Evolutionary conservation across 192 early-diverging fungal species (phyloP).

Genomic region (Chytriomyces hyalinus): DNA sequence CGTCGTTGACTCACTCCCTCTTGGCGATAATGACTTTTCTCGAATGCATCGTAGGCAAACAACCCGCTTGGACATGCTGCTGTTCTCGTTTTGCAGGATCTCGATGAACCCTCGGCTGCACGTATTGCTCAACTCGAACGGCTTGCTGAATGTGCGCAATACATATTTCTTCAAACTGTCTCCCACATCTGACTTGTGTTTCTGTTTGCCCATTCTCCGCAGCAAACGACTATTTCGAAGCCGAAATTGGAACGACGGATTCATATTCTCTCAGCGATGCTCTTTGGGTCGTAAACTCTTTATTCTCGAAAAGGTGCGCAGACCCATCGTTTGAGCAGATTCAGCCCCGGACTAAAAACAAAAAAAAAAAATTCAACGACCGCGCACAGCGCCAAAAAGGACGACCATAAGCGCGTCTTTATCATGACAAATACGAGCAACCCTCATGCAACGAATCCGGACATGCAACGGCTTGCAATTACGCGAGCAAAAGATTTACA

Average conservation of each 20-base stretch:
- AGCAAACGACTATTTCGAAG: conserved; percentile 23
- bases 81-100: conserved; percentile 65
- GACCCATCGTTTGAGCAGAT: conserved; percentile 13
- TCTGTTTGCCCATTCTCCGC: neutral
- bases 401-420: conserved; percentile 69
- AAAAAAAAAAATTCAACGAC: too few species aligned
- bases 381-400: conserved; percentile 48
- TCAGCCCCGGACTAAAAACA: neutral
- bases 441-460: conserved; percentile 58
- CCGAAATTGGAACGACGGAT: conserved; percentile 52
- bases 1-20: neutral
- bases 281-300: conserved; percentile 64
- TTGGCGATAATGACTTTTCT: too few species aligned
- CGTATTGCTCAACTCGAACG: conserved; percentile 66
- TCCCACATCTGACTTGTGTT: neutral
- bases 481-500: conserved; percentile 57
- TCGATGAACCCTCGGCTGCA: conserved; percentile 65
- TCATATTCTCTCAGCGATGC: conserved; percentile 66
- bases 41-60: conserved; percentile 28
- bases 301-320: conserved; percentile 63
- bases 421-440: conserved; percentile 74
- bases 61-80: conserved; percentile 63
- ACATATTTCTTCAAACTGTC: neutral
- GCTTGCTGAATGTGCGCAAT: conserved; percentile 53
- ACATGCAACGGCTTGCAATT: conserved; percentile 57